Conservation (phyloP, 1,284 basidiomycete genomes). For the Trametes polyzona region DNA sequence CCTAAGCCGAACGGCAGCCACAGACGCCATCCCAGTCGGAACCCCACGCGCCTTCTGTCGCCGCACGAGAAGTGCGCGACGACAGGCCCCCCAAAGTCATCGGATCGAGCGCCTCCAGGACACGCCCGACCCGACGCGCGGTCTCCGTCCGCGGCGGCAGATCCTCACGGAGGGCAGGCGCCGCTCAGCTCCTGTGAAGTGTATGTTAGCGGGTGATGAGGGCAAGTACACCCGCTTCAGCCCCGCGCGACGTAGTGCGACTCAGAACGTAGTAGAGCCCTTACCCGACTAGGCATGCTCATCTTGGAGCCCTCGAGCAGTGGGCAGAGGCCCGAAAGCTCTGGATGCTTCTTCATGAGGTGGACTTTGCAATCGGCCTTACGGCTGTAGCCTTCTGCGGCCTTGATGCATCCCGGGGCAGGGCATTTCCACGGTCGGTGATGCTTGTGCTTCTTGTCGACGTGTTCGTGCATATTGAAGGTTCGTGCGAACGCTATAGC, state of each 20-base stretch:
- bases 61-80: background rate
- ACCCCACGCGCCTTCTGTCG: background rate
- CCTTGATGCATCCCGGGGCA: slow-evolving; percentile 6
- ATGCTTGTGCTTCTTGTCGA: background rate
- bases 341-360: background rate
- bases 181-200: background rate
- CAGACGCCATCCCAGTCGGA: background rate
- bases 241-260: background rate
- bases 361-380: slow-evolving; percentile 1
- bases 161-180: background rate
- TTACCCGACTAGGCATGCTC: background rate
- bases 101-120: slow-evolving; percentile 1
- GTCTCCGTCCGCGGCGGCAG: background rate
- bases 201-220: background rate
- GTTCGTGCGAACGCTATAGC: background rate
- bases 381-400: background rate
- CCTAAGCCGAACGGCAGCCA: background rate
- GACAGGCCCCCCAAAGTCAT: background rate
- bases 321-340: background rate
- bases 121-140: slow-evolving; percentile 6
- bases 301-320: too few species aligned
- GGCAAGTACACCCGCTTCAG: background rate
- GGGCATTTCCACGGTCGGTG: background rate
- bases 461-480: slow-evolving; percentile 7
- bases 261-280: too few species aligned